Percentiles rank a stretch among this genome's conserved stretches.
phyloP scores from a whole-genome alignment of 768 basidiomycete genomes.

The Podaxis sp. region DNA sequence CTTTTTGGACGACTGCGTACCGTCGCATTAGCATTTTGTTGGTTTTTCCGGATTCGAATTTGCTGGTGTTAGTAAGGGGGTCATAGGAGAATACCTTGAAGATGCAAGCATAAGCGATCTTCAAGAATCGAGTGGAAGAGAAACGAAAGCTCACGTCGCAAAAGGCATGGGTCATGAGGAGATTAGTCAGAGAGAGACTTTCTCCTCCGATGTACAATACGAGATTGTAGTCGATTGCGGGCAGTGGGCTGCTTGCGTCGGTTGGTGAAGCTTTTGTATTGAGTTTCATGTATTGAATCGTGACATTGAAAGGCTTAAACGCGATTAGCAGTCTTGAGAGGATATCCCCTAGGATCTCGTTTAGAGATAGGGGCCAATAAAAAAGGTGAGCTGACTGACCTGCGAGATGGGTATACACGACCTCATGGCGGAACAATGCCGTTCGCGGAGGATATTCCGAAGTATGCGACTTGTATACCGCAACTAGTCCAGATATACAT shows the following conservation, averaged over 20 bases:
- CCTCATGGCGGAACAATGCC: conserved; percentile 71
- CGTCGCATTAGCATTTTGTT: conserved; percentile 89
- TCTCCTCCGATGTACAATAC: conserved; percentile 74
- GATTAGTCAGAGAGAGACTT: conserved; percentile 76
- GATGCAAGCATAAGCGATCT: background rate
- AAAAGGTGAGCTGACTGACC: conserved; percentile 48
- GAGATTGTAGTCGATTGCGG: conserved; percentile 16
- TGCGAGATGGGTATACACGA: conserved; percentile 68
- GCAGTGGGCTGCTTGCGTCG: background rate
- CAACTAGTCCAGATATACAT: conserved; percentile 45
- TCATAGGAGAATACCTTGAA: conserved; percentile 76
- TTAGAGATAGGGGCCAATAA: background rate
- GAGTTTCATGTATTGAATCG: conserved; percentile 38
- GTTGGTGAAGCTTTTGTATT: conserved; percentile 22
- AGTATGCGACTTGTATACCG: conserved; percentile 27
- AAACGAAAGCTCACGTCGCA: conserved; percentile 47
- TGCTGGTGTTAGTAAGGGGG: conserved; percentile 46
- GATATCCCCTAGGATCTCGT: conserved; percentile 33
- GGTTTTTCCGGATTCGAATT: conserved; percentile 64
- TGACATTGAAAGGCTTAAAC: conserved; percentile 24
- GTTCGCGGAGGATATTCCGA: conserved; percentile 8
- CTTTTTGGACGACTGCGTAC: conserved; percentile 83
- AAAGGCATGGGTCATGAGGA: conserved; percentile 79
- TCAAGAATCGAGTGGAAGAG: background rate
- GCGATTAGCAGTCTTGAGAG: conserved; percentile 26